Conservation (phyloP, 1,284 basidiomycete genomes). For the Heliocybe sulcata region DNA sequence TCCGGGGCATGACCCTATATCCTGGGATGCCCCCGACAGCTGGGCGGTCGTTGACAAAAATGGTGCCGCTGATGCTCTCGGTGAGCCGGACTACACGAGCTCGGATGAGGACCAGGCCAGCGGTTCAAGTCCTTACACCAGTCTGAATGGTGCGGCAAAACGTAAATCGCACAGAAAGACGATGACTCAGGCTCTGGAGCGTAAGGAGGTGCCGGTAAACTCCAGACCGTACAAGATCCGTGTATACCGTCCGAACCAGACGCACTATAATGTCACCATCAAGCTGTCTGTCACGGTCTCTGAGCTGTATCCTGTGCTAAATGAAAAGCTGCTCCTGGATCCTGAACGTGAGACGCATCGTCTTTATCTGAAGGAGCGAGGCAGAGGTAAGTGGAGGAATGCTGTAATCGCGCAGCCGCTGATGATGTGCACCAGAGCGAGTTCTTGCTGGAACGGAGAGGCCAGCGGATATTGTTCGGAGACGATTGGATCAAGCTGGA, state of each 20-base stretch:
- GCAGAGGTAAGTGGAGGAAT: slow-evolving; percentile 54
- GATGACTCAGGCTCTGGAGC: slow-evolving; percentile 9
- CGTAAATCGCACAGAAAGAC: slow-evolving; percentile 2
- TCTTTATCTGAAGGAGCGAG: slow-evolving; percentile 79
- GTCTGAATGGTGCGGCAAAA: slow-evolving; percentile 8
- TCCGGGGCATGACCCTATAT: slow-evolving; percentile 10
- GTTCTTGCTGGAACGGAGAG: slow-evolving; percentile 76
- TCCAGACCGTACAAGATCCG: slow-evolving; percentile 45
- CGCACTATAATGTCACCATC: slow-evolving; percentile 68
- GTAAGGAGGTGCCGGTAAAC: slow-evolving; percentile 4
- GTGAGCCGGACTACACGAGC: slow-evolving; percentile 33
- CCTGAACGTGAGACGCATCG: slow-evolving; percentile 57
- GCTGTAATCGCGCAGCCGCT: neutral
- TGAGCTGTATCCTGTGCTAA: slow-evolving; percentile 60
- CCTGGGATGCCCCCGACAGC: slow-evolving; percentile 51
- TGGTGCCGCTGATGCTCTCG: slow-evolving; percentile 15
- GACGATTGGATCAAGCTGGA: slow-evolving; percentile 86
- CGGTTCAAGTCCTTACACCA: slow-evolving; percentile 1
- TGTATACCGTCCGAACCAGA: slow-evolving; percentile 73
- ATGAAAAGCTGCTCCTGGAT: slow-evolving; percentile 45
- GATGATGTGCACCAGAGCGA: slow-evolving; percentile 50
- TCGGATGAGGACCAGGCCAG: slow-evolving; percentile 31
- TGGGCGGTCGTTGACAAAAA: slow-evolving; percentile 52
- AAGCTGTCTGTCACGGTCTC: slow-evolving; percentile 63
- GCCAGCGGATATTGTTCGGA: slow-evolving; percentile 80